Conservation (phyloP, 2,329 filamentous ascomycete species). For the Penicillium brasilianum region DNA sequence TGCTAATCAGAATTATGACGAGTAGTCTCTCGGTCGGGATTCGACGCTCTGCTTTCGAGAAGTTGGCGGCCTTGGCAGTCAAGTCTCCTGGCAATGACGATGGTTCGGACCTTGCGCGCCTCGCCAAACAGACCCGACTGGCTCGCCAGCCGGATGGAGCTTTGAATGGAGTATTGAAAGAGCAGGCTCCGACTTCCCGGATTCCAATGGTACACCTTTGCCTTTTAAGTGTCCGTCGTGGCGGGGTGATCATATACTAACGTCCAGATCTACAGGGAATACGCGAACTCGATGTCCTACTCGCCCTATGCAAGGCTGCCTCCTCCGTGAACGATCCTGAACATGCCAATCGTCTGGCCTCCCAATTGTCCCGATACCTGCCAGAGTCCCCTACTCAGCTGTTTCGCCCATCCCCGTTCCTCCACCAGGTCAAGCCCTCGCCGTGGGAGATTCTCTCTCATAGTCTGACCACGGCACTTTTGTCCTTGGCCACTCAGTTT, state of each 20-base stretch:
- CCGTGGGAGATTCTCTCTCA: slow-evolving; percentile 85
- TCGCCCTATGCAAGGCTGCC: slow-evolving; percentile 90
- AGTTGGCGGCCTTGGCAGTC: slow-evolving; percentile 50
- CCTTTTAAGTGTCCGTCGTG: background rate
- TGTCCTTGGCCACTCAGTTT: slow-evolving; percentile 79
- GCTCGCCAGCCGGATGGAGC: slow-evolving; percentile 34
- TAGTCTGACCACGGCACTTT: slow-evolving; percentile 77
- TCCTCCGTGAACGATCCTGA: slow-evolving; percentile 72
- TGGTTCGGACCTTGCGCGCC: slow-evolving; percentile 43
- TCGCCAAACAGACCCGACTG: slow-evolving; percentile 39
- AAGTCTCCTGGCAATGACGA: slow-evolving; percentile 35
- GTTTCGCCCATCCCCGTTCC: slow-evolving; percentile 79
- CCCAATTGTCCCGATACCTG: slow-evolving; percentile 81
- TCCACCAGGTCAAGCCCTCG: slow-evolving; percentile 81
- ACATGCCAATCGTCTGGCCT: slow-evolving; percentile 77
- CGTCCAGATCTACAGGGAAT: slow-evolving; percentile 63
- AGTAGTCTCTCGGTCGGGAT: slow-evolving; percentile 41
- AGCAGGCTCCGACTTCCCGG: slow-evolving; percentile 44
- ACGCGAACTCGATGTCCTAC: slow-evolving; percentile 87
- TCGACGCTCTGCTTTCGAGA: slow-evolving; percentile 50
- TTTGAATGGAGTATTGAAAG: slow-evolving; percentile 45
- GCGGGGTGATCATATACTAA: slow-evolving; percentile 25
- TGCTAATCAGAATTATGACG: background rate
- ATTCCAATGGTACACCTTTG: slow-evolving; percentile 44
- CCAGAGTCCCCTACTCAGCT: slow-evolving; percentile 80